Evolutionary conservation across 1,139 yeast species (phyloP), one percentile per base, ranked within the genome.

Genomic region (Blastobotrys ciferrii): DNA sequence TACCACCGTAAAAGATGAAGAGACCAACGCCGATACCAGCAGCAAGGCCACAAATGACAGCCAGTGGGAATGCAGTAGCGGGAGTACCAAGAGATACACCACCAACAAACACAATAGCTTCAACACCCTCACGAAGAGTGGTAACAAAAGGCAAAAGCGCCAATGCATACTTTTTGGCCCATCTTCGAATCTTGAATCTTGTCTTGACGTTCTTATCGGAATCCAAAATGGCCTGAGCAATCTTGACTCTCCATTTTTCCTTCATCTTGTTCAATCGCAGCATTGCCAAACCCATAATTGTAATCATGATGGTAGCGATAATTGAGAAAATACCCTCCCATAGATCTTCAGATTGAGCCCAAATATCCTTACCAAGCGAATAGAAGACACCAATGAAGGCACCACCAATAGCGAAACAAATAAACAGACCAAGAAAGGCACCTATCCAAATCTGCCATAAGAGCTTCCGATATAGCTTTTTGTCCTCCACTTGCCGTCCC

Each of bases 251-350:
- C 97, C 97, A 89, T 68, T 88, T 88, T 53, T 80, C 81, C 69
- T 87, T 87, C 88, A 88, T 80, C 63, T 85, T 83, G 69, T 87
- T 88, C 64, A 89, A 79, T 58, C 96, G 74, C 57, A 89, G 74
- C 74, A 89, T 78, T 11, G 95, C 88, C 44, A 88, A 70, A 42
- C 97, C 97, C 96, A 89, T 88, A 46, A 85, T 71, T 3, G 96
- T 84, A 63, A 89, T 89, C 71, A 89, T 83, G 7, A 83, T 60
- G 23, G 94, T 80, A 4, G 96, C 89, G 53, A 88, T 70, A 53
- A 89, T 73, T 58, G 94, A 87, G 66, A 89, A 89, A 7, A 83
- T 70, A 42, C 96, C 96, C 70, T 89, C 97, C 97, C 97, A 89
- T 42, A 88, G 66, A 60, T 94, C 78, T 65, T 89, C 97, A 1